Evolutionary conservation across 345 rosid genomes (phyloP).

Genomic region (Microcos paniculata): DNA sequence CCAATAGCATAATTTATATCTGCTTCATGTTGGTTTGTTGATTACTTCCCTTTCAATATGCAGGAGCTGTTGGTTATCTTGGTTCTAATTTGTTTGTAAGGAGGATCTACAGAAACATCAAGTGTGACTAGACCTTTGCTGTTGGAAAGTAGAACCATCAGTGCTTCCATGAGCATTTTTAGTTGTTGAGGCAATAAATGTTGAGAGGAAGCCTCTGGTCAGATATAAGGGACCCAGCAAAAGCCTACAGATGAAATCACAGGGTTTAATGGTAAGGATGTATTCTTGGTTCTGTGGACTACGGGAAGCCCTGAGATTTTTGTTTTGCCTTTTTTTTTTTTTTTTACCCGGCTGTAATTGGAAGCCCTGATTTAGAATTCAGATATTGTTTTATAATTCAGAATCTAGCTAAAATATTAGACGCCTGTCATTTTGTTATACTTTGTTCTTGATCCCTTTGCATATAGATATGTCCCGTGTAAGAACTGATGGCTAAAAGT

Average conservation of each 20-base stretch:
- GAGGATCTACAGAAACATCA: slow-evolving; percentile 96
- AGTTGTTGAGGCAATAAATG: slow-evolving; percentile 26
- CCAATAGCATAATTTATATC: not conserved
- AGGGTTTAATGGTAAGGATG: slow-evolving; percentile 30
- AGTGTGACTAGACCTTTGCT: slow-evolving; percentile 62
- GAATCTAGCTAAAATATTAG: slow-evolving; percentile 32
- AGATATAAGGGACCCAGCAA: slow-evolving; percentile 11
- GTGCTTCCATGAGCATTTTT: slow-evolving; percentile 31
- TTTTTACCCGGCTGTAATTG: slow-evolving; percentile 42
- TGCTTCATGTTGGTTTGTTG: not conserved
- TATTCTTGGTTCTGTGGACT: slow-evolving; percentile 30
- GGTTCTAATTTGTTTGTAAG: slow-evolving; percentile 89
- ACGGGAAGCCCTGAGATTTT: slow-evolving; percentile 40
- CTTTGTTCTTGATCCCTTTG: not conserved
- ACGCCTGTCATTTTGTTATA: slow-evolving; percentile 9
- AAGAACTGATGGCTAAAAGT: not conserved
- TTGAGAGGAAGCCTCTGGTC: slow-evolving; percentile 33
- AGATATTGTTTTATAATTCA: slow-evolving; percentile 42
- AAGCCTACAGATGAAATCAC: slow-evolving; percentile 20
- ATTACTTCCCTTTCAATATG: slow-evolving; percentile 1
- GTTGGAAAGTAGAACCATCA: slow-evolving; percentile 10
- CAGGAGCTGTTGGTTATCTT: slow-evolving; percentile 92
- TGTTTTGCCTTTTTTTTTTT: not conserved
- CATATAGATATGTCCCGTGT: slow-evolving; percentile 7
- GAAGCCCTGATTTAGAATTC: slow-evolving; percentile 46